Evolutionary conservation across 345 rosid genomes (phyloP).

Genomic region (Arabidopsis suecica): DNA sequence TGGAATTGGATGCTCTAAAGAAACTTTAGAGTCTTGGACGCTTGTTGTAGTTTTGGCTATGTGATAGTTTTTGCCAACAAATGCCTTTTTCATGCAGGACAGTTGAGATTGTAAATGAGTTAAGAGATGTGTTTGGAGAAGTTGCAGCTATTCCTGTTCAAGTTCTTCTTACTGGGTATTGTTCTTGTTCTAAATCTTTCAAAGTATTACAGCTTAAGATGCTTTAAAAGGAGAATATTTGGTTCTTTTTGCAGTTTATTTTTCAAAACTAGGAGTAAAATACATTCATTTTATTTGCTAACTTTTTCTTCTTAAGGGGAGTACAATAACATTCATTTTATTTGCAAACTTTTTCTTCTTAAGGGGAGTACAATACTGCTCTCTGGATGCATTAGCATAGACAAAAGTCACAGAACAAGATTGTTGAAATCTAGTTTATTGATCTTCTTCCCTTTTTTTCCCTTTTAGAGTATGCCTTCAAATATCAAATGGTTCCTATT

Average conservation of each 20-base stretch:
- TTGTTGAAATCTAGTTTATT: neutral
- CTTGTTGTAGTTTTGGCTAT: constrained; percentile 23
- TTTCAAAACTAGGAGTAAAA: neutral
- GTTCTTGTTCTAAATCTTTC: constrained; percentile 24
- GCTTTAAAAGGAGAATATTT: no score
- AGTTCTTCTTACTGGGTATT: constrained; percentile 76
- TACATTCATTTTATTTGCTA: constrained; percentile 4
- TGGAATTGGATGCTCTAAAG: constrained; percentile 20
- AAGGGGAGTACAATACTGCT: neutral
- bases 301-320: neutral
- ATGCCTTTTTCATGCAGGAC: constrained; percentile 54
- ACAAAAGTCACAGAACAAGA: neutral
- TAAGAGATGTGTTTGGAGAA: constrained; percentile 54
- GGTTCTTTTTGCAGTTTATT: no score
- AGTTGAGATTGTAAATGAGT: constrained; percentile 61
- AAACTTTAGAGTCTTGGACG: constrained; percentile 4
- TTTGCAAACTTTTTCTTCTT: neutral
- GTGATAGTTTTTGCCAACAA: constrained; percentile 1
- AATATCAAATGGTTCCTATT: constrained; percentile 61
- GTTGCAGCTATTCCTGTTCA: constrained; percentile 69
- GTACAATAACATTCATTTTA: neutral
- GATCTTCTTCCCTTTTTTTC: constrained; percentile 7
- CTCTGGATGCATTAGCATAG: neutral
- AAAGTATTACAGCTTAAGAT: neutral
- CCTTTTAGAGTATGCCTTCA: constrained; percentile 71